These are phyloP conservation scores for Ceratobasidium sp. DNA, from an alignment of 1,284 basidiomycete species.

Conservation along the genomic window DNA sequence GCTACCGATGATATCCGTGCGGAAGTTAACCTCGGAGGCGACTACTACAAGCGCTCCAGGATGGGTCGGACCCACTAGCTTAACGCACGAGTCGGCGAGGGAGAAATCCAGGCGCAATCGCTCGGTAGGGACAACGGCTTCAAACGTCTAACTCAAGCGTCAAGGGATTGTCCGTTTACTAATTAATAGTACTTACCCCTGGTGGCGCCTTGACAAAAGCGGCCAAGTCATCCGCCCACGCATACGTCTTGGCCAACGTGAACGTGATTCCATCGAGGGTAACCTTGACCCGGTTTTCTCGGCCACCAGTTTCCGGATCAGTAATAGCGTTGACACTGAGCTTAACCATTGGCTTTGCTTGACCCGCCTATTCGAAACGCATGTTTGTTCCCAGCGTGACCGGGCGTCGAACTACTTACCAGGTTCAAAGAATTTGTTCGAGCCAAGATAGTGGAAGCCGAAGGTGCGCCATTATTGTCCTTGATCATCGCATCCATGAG, in stretches of 20 bases:
- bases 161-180: conserved; percentile 10
- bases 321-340: conserved; percentile 74
- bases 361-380: conserved; percentile 46
- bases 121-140: conserved; percentile 92
- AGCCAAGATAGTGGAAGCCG: conserved; percentile 60
- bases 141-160: conserved; percentile 73
- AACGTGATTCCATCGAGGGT: conserved; percentile 74
- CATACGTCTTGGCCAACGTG: conserved; percentile 70
- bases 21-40: conserved; percentile 71
- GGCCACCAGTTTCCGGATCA: conserved; percentile 73
- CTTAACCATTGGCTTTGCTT: conserved; percentile 67
- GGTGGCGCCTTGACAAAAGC: conserved; percentile 85
- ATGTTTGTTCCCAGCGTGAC: not conserved
- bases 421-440: conserved; percentile 65
- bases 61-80: conserved; percentile 67
- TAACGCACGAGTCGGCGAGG: conserved; percentile 76
- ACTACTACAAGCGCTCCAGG: conserved; percentile 74
- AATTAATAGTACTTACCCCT: conserved; percentile 66
- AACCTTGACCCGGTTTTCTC: conserved; percentile 81
- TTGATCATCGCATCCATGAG: conserved; percentile 70
- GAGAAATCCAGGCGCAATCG: conserved; percentile 76
- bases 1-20: conserved; percentile 76
- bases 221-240: conserved; percentile 72
- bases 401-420: conserved; percentile 58
- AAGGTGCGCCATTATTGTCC: conserved; percentile 59